phyloP scores from a whole-genome alignment of 1,284 basidiomycete genomes.

The Vanrija humicola region DNA sequence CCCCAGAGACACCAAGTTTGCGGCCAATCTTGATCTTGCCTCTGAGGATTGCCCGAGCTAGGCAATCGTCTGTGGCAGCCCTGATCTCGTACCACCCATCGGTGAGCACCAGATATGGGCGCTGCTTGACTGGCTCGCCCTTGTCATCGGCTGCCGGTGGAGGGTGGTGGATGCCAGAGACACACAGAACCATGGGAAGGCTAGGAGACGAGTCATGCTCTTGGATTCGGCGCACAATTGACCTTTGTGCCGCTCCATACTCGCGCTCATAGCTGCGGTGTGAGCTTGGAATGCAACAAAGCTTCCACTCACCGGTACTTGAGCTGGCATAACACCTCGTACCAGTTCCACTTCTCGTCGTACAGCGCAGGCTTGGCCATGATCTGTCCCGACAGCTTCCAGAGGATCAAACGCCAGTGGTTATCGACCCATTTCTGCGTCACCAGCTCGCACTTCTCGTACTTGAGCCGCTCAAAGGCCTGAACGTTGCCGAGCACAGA shows the following conservation, averaged over 20 bases:
- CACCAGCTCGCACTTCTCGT: conserved; percentile 28
- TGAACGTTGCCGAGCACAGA: conserved; percentile 22
- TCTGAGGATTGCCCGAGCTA: conserved; percentile 64
- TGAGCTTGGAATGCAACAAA: background rate
- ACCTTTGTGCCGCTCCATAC: conserved; percentile 69
- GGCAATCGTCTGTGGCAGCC: conserved; percentile 67
- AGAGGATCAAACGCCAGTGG: conserved; percentile 84
- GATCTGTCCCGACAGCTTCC: conserved; percentile 87
- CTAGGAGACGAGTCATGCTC: conserved; percentile 60
- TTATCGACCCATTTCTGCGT: conserved; percentile 73
- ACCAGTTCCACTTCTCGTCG: conserved; percentile 67
- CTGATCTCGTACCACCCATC: conserved; percentile 94
- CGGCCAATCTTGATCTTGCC: conserved; percentile 69
- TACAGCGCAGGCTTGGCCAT: conserved; percentile 65
- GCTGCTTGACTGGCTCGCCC: conserved; percentile 41
- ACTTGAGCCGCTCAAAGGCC: conserved; percentile 25
- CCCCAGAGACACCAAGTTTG: conserved; percentile 77
- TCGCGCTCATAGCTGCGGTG: conserved; percentile 80
- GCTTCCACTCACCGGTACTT: conserved; percentile 65
- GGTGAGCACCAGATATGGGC: conserved; percentile 67
- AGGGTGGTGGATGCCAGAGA: conserved; percentile 66
- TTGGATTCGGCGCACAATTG: conserved; percentile 65
- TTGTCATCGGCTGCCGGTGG: conserved; percentile 50
- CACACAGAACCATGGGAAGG: conserved; percentile 71
- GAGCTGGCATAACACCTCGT: conserved; percentile 73